Conservation (phyloP, 805 yeast species). For the Hanseniaspora valbyensis region DNA sequence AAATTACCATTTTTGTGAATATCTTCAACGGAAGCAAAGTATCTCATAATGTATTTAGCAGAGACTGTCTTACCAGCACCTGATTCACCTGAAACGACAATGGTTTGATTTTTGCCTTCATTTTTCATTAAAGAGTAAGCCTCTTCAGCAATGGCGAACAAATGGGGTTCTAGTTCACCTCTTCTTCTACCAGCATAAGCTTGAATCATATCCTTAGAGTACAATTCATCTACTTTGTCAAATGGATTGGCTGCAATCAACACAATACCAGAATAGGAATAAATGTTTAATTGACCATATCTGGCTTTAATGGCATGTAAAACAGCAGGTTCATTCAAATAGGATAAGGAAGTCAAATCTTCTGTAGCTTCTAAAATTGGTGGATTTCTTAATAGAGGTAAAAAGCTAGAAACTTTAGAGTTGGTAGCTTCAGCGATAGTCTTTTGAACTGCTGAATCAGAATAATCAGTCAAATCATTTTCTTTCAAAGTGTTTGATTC, state of each 20-base stretch:
- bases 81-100: constrained; percentile 93
- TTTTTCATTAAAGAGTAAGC: constrained; percentile 91
- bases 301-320: constrained; percentile 84
- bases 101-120: constrained; percentile 79
- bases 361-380: constrained; percentile 87
- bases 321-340: constrained; percentile 92
- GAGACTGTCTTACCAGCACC: constrained; percentile 98
- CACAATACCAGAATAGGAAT: constrained; percentile 94
- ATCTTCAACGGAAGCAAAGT: constrained; percentile 85
- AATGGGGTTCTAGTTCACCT: constrained; percentile 93
- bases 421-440: constrained; percentile 11
- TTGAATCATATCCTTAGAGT: constrained; percentile 85
- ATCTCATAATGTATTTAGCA: constrained; percentile 95
- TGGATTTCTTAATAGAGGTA: constrained; percentile 82
- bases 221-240: constrained; percentile 80
- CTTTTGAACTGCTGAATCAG: constrained; percentile 13
- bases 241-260: constrained; percentile 94
- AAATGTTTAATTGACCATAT: constrained; percentile 79
- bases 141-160: constrained; percentile 95
- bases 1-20: constrained; percentile 20
- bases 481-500: constrained; percentile 33
- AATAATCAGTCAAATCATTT: constrained; percentile 15
- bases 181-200: constrained; percentile 86
- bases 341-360: constrained; percentile 83
- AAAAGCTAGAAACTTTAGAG: constrained; percentile 29